Base-by-base conservation (phyloP, 1,139 yeast genomes). In the Hansenula sp. region DNA sequence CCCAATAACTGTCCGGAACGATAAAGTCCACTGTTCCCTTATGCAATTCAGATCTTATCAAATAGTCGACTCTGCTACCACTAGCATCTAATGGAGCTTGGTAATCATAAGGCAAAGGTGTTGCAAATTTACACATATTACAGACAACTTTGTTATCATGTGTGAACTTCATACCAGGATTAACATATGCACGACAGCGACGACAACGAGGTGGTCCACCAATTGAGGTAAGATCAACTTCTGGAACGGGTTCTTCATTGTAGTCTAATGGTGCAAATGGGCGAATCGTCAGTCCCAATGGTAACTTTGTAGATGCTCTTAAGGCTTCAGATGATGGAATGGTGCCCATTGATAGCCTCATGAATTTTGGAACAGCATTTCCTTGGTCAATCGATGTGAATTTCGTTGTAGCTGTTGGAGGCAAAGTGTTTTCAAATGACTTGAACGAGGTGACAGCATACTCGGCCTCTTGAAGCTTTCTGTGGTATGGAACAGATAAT, bases 101-200 rank as follows among this genome's bases (percentile, higher is more conserved):
- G 57, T 90, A 89, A 38, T 84, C 90, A 9, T 66, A 63, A 0
- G 96, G 89, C 10, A 86, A 81, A 7, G 71, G 70, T 57, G 84
- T 86, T 45, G 89, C 77, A 55, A 86, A 87, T 49, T 81, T 84
- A 67, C 99, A 93, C 58, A 93, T 79, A 63, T 93, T 93, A 70
- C 99, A 93, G 24, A 79, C 73, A 64, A 88, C 86, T 48, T 70
- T 72, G 37, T 82, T 79, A 36, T 82, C 83, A 41, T 74, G 76
- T 10, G 80, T 74, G 53, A 84, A 82, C 54, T 81, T 69, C 82
- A 87, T 85, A 16, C 82, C 78, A 3, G 98, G 96, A 61, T 93
- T 93, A 53, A 90, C 74, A 63, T 90, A 93, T 1, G 96, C 77
- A 47, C 97, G 77, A 66, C 99, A 93, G 47, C 99, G 81, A 52